A percentile compares a stretch with the other conserved stretches of the same genome.
phyloP scores from a whole-genome alignment of 495 filamentous ascomycete genomes.

The Hypoxylon lienhwacheense region DNA sequence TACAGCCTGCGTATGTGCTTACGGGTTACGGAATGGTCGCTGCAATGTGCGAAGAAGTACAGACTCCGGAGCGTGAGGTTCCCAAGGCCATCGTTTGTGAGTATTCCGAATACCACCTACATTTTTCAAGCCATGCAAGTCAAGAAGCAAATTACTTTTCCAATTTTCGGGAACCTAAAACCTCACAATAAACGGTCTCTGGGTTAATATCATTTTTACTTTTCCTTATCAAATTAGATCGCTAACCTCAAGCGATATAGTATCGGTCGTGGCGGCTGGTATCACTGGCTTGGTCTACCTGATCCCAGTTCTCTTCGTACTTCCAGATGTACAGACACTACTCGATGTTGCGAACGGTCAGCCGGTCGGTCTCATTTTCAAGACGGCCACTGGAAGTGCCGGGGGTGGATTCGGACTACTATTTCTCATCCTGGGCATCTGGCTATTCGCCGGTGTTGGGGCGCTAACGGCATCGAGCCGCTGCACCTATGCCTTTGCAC shows the following conservation, averaged over 20 bases:
- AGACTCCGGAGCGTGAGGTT: slow-evolving; percentile 56
- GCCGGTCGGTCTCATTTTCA: slow-evolving; percentile 61
- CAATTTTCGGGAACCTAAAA: too few relatives aligned
- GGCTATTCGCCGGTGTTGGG: slow-evolving; percentile 62
- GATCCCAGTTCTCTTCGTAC: slow-evolving; percentile 64
- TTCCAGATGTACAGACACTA: slow-evolving; percentile 56
- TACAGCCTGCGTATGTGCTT: slow-evolving; percentile 51
- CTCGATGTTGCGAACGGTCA: slow-evolving; percentile 58
- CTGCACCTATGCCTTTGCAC: slow-evolving; percentile 64
- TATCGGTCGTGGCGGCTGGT: slow-evolving; percentile 58
- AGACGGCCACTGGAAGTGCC: slow-evolving; percentile 59
- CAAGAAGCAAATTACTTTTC: too few relatives aligned
- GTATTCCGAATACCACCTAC: slow-evolving; percentile 8
- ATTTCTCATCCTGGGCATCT: slow-evolving; percentile 70
- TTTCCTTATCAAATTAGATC: background rate
- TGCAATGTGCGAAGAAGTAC: slow-evolving; percentile 56
- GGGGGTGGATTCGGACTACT: slow-evolving; percentile 71
- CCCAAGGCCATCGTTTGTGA: slow-evolving; percentile 55
- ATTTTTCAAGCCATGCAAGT: too few relatives aligned
- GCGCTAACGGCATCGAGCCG: slow-evolving; percentile 61
- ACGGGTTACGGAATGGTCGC: slow-evolving; percentile 62
- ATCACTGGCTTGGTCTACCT: slow-evolving; percentile 58
- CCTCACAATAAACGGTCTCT: background rate
- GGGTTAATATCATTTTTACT: background rate
- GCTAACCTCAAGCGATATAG: slow-evolving; percentile 23